Conservation (phyloP, 768 basidiomycete species). For the Boletus tomentosulus region DNA sequence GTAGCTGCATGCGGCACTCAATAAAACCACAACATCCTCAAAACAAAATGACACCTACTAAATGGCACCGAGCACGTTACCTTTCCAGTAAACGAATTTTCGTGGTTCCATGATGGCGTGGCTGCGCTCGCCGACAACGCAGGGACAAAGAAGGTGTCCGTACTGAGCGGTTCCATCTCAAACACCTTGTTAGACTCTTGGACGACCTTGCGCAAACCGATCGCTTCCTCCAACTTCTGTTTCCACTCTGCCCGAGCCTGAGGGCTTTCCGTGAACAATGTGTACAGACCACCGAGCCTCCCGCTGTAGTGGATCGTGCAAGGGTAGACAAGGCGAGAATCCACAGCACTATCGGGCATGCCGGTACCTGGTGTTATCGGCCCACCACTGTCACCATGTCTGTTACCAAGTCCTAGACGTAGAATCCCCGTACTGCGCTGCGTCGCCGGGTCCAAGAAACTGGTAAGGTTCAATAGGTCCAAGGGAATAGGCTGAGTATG, state of each 20-base stretch:
- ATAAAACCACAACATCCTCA: background rate
- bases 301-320: conserved; percentile 89
- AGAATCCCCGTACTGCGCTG: conserved; percentile 73
- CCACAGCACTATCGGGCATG: conserved; percentile 42
- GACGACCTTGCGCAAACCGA: conserved; percentile 77
- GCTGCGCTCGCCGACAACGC: conserved; percentile 46
- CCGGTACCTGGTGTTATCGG: conserved; percentile 26
- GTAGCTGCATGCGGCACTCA: conserved; percentile 49
- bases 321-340: conserved; percentile 79
- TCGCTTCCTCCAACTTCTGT: conserved; percentile 82
- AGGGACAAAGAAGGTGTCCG: conserved; percentile 83
- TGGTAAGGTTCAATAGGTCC: conserved; percentile 81
- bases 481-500: conserved; percentile 78
- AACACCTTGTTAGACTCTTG: conserved; percentile 95
- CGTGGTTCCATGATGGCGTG: conserved; percentile 59
- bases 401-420: conserved; percentile 48
- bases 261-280: conserved; percentile 80
- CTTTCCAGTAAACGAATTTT: conserved; percentile 70
- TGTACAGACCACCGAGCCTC: conserved; percentile 79
- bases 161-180: conserved; percentile 85
- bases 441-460: conserved; percentile 75
- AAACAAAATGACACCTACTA: conserved; percentile 40
- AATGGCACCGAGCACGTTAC: conserved; percentile 97
- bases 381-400: conserved; percentile 27
- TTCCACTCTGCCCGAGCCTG: conserved; percentile 84